Evolutionary conservation across 2,329 filamentous ascomycete genomes (phyloP).

Genomic region (Taxawa tesnikishii): DNA sequence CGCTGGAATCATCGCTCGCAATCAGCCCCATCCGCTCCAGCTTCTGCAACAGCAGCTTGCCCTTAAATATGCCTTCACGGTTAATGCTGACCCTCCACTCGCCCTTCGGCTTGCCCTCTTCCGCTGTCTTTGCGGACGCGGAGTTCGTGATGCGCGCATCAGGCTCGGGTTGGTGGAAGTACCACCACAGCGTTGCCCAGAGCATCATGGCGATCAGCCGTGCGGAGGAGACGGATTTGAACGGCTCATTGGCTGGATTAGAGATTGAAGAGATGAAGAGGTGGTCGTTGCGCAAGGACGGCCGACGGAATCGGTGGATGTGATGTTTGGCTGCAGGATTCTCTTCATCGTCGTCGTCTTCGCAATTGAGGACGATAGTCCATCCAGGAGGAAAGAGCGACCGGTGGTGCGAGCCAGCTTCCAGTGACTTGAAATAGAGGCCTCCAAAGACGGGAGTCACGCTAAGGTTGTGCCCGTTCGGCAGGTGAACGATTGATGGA

Average conservation of each 20-base stretch:
- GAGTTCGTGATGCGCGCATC: conserved; percentile 49
- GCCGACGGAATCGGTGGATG: conserved; percentile 55
- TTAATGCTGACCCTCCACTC: conserved; percentile 82
- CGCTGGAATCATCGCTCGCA: conserved; percentile 59
- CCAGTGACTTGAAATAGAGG: conserved; percentile 74
- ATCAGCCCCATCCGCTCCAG: conserved; percentile 88
- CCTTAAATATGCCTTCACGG: conserved; percentile 76
- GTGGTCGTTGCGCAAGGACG: conserved; percentile 66
- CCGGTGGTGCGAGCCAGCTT: conserved; percentile 54
- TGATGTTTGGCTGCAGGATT: conserved; percentile 28
- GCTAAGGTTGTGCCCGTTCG: conserved; percentile 75
- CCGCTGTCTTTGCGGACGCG: conserved; percentile 50
- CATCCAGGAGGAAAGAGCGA: conserved; percentile 74
- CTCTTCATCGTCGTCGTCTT: conserved; percentile 33
- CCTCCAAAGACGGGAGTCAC: conserved; percentile 86
- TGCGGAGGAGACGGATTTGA: conserved; percentile 70
- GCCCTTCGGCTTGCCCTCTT: conserved; percentile 60
- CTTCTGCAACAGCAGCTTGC: conserved; percentile 73
- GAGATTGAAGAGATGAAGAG: conserved; percentile 89
- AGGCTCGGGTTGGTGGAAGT: conserved; percentile 81
- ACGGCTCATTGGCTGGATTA: conserved; percentile 70
- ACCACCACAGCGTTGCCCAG: conserved; percentile 92
- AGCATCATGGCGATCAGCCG: conserved; percentile 94
- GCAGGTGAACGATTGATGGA: conserved; percentile 52
- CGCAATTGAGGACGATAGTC: conserved; percentile 76